phyloP scores from a whole-genome alignment of 2,329 filamentous ascomycete species.

The Clarireedia paspali region DNA sequence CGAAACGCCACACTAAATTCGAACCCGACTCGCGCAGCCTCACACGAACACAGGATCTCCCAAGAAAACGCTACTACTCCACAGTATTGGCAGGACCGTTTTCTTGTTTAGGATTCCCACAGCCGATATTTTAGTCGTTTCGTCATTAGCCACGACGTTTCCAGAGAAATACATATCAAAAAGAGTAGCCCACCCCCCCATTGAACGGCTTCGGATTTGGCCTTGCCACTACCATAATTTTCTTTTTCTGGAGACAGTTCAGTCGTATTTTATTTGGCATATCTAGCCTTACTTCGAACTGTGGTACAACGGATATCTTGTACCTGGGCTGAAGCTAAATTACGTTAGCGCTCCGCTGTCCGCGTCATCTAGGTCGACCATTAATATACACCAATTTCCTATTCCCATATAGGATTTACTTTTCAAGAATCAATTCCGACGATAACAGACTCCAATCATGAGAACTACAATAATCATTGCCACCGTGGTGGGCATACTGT shows the following conservation, averaged over 20 bases:
- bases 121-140: neutral
- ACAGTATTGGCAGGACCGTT: neutral
- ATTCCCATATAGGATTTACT: neutral
- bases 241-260: neutral
- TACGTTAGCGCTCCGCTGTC: slow-evolving; percentile 10
- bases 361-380: slow-evolving; percentile 13
- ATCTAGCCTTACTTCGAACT: neutral
- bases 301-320: neutral
- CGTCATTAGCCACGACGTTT: neutral
- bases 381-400: slow-evolving; percentile 1
- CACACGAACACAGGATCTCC: slow-evolving; percentile 2
- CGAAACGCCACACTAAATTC: too few species aligned
- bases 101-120: neutral
- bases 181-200: neutral
- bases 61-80: neutral
- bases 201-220: neutral
- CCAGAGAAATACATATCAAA: neutral
- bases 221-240: neutral
- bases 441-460: slow-evolving; percentile 16
- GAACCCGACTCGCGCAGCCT: neutral
- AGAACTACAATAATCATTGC: slow-evolving; percentile 21
- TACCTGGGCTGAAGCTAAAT: slow-evolving; percentile 10
- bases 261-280: neutral
- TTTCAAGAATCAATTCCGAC: neutral
- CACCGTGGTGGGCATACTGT: slow-evolving; percentile 23